Base-by-base conservation (phyloP, 1,284 basidiomycete species). In the Stereum hirsutum region DNA sequence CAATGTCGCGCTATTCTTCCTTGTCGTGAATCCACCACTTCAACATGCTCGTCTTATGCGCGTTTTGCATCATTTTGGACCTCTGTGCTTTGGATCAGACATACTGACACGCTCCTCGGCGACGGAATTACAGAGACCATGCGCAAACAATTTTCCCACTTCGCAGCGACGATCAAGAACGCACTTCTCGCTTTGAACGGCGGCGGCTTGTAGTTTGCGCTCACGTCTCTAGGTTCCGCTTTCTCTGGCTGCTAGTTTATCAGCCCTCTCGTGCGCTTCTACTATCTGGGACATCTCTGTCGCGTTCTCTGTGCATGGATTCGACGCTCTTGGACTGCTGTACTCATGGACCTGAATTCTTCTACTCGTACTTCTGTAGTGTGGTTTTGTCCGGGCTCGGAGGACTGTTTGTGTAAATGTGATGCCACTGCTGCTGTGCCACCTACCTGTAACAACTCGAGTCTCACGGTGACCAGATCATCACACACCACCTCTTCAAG, bases 111-210 rank as follows among this genome's bases (percentile, higher is more conserved):
- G n/a, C n/a, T n/a, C n/a, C n/a, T n/a, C 28, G 28, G 28, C 8
- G 10, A 30, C n/a, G 10, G 8, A 8, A 30, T 32, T 39, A 30
- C 23, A 54, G 50, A 55, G 38, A 37, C 44, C 26, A 49, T 41
- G 34, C 52, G 54, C 4, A 28, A 45, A 23, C 53, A 52, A 11
- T 45, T 55, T 20, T 44, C 49, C 36, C 47, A 45, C 21, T 55
- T 54, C 43, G 51, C 54, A 5, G 30, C 46, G 28, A 51, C 47
- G 28, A 50, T 55, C 40, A 53, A 49, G 30, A 35, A 49, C 7
- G 53, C 53, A 6, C 46, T 55, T n/a, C 48, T 49, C 8, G 32
- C 41, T 4, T 46, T 54, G 44, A 50, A 46, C 23, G 45, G 48
- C 23, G 43, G 35, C 4, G 42, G 42, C 12, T 37, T 49, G 47